Evolutionary conservation across 2,329 filamentous ascomycete species (phyloP), one percentile per base, ranked within the genome.

Genomic region (Aspergillus intermedius): DNA sequence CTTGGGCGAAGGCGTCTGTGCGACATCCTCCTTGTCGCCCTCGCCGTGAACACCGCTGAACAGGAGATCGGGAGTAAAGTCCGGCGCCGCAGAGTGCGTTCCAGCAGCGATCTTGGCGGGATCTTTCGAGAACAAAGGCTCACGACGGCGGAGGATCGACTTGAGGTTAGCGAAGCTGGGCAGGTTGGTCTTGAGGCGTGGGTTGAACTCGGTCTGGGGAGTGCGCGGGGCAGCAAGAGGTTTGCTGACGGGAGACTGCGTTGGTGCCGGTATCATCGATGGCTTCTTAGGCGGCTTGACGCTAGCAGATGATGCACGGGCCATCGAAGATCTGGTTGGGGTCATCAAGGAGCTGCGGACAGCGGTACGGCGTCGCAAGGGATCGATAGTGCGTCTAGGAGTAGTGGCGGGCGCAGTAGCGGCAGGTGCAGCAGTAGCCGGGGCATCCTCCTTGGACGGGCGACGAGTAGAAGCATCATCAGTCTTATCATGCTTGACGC

Each of bases 321-420:
- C 80, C 45, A 87, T 67, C 1, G 87, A 88, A 6, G 88, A 75
- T 65, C 88, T 89, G 7, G 87, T 93, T 0, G 90, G 89, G 5
- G 88, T 94, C 67, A 84, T 80, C 25, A 91, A 73, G 50, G 75
- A 82, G 52, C 75, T 75, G 59, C 66, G 70, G 60, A 66, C 71
- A 55, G 57, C 66, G 66, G 59, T 71, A 57, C 77, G 76, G 41
- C 77, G 74, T 22, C 60, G 63, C 23, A 19, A 19, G 3, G 17
- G 37, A 8, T 37, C n/a, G 15, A 21, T 19, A 6, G 19, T 19
- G 17, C 37, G 37, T 40, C 37, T 21, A 15, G 37, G 37, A 40
- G 57, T 46, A 34, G 55, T 52, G 15, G 53, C 53, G n/a, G 56
- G 49, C 41, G 58, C 62, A 17, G 60, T 57, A 46, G 21, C 8